phyloP scores from a whole-genome alignment of 306 rosid genomes.

The Malus sieversii region DNA sequence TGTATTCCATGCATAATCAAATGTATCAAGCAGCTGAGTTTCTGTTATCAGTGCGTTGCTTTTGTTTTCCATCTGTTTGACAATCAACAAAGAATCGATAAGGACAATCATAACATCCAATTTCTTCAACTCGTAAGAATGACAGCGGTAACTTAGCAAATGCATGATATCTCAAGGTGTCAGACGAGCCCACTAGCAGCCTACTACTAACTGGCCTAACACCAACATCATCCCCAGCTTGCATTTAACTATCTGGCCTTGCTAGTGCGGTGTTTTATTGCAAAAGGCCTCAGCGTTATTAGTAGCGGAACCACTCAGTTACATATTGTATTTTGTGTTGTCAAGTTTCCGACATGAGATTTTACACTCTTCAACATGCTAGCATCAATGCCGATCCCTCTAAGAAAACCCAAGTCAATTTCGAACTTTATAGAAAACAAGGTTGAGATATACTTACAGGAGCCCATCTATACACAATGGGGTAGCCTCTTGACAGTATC shows the following conservation, averaged over 20 bases:
- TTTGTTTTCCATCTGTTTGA: conserved; percentile 65
- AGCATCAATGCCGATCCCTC: neutral
- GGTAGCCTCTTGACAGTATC: conserved; percentile 45
- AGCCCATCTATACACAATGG: conserved; percentile 81
- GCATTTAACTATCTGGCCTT: too few species aligned
- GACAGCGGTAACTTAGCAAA: neutral
- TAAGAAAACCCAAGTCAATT: neutral
- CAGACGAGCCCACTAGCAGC: too few species aligned
- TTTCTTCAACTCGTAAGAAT: neutral
- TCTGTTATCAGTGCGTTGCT: conserved; percentile 54
- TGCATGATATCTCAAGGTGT: too few species aligned
- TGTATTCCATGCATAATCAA: conserved; percentile 88
- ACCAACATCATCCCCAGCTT: too few species aligned
- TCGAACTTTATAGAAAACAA: neutral
- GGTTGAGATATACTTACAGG: conserved; percentile 45
- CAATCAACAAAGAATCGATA: conserved; percentile 2
- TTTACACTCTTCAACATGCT: too few species aligned
- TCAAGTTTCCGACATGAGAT: too few species aligned
- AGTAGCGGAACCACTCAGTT: too few species aligned
- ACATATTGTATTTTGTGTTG: too few species aligned
- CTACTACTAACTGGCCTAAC: too few species aligned
- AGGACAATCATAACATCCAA: neutral
- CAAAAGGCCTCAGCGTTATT: too few species aligned
- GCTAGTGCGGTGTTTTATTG: too few species aligned
- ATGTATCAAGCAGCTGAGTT: conserved; percentile 52